Evolutionary conservation across 2,329 filamentous ascomycete genomes (phyloP).

Genomic region (Xylariomycetidae sp.): DNA sequence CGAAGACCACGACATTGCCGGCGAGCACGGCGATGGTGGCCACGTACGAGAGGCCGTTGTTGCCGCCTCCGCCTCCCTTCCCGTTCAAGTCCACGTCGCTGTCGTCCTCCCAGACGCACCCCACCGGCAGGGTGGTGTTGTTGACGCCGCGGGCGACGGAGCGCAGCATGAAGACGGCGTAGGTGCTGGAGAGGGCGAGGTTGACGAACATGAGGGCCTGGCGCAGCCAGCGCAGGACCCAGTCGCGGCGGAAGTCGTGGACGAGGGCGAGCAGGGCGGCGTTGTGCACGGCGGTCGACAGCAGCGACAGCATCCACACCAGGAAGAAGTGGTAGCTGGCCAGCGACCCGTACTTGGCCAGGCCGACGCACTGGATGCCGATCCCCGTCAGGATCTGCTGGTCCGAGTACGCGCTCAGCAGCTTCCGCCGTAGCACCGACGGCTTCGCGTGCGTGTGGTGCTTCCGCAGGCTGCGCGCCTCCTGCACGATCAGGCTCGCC

Average conservation of each 20-base stretch:
- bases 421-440: slow-evolving; percentile 53
- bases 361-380: slow-evolving; percentile 58
- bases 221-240: slow-evolving; percentile 60
- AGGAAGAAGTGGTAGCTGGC: slow-evolving; percentile 66
- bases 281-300: slow-evolving; percentile 61
- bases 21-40: slow-evolving; percentile 58
- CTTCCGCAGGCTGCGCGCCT: slow-evolving; percentile 26
- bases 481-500: slow-evolving; percentile 50
- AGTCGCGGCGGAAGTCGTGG: slow-evolving; percentile 60
- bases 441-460: slow-evolving; percentile 26
- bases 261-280: slow-evolving; percentile 58
- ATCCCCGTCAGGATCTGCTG: slow-evolving; percentile 65
- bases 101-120: slow-evolving; percentile 50
- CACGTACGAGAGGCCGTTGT: slow-evolving; percentile 43
- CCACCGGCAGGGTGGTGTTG: slow-evolving; percentile 50
- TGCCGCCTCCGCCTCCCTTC: no score
- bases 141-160: slow-evolving; percentile 46
- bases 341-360: slow-evolving; percentile 52
- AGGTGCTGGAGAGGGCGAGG: slow-evolving; percentile 50
- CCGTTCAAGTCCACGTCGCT: slow-evolving; percentile 26
- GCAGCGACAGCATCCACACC: slow-evolving; percentile 60
- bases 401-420: slow-evolving; percentile 60
- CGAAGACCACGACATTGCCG: slow-evolving; percentile 53
- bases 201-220: slow-evolving; percentile 62
- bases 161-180: slow-evolving; percentile 51